Base-by-base conservation (phyloP, 352 stramenopile species). In the Plasmopara halstedii region DNA sequence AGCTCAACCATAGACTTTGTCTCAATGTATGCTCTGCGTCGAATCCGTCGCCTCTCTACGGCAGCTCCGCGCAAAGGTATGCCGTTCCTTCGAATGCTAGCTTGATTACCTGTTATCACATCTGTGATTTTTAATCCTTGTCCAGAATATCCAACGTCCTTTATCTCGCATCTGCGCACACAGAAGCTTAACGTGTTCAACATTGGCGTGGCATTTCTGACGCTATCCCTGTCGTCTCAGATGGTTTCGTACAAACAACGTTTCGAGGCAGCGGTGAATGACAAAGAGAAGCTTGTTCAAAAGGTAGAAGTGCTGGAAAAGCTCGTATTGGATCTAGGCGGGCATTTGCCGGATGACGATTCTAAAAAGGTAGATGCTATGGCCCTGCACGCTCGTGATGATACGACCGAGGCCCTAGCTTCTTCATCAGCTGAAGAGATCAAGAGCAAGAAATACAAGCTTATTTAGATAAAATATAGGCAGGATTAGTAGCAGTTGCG, bases 121-220 rank as follows among this genome's bases (percentile, higher is more conserved):
- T 35, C 11, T 17, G n/a, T 18, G 31, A 2, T 35, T 0, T 14
- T 35, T n/a, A 35, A 17, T 14, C 3, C n/a, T 10, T 40, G 20
- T 4, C 7, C 38, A 85, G 76, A 81, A 46, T 92, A 92, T 63
- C 81, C 81, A 23, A 86, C 63, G 50, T 89, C 77, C 36, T 92
- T 92, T 58, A 47, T 89, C 40, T 82, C 73, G 33, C 75, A 92
- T 50, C 45, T 89, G 42, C 64, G 64, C 53, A 87, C 64, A 17
- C 73, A 92, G 56, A 88, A 88, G 53, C 63, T 89, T 38, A 92
- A 88, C 41, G 70, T 86, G 55, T 92, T 90, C 55, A 89, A 89
- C 64, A 85, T 92, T 39, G 78, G 81, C 31, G 56, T 92, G 10
- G 77, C 78, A 5, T 85, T 89, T 59, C 59, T 92, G 46, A 88